Evolutionary conservation across 2,329 filamentous ascomycete genomes (phyloP), one percentile per base, ranked within the genome.

Genomic region (Ceratocystis cubensis): DNA sequence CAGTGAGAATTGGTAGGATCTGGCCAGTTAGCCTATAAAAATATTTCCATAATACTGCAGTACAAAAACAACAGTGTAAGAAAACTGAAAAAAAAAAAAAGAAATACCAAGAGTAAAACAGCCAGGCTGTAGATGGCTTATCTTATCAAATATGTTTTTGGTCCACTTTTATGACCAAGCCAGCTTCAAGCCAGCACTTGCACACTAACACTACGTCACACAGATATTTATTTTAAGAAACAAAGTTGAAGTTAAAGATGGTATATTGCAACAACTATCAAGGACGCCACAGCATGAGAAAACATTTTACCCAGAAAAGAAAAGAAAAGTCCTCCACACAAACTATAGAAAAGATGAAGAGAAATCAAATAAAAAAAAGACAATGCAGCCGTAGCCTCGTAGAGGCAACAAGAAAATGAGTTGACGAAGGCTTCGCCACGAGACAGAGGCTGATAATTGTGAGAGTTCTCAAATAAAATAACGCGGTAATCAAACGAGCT

Each of bases 251-350:
- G 56, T 33, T 33, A 57, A 13, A 64, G 25, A 33, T 41, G 56
- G 33, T 56, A 48, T 22, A 62, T 61, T 53, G 61, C 45, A 66
- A 59, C 25, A 65, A 66, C 59, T 66, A 63, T 53, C 65, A 66
- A 64, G 68, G 61, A 66, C 66, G 56, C 68, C 66, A 57, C 64
- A 64, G 63, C 65, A 67, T 63, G 61, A 53, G 50, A 63, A 63
- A 67, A 64, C 37, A 61, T 62, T 66, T 67, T 59, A 63, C 57
- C 65, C 59, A 67, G 28, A 48, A 61, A 65, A 61, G 53, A 67
- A 48, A 64, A 65, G 22, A 50, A 61, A 62, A 61, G 22, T 41
- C 65, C 41, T 33, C 28, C 64, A 59, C 56, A 59, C 28, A 59
- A 37, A 59, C 56, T 59, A 37, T 59, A 48, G 33, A 56, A 20